Percentiles rank a stretch among this genome's conserved stretches.
These are phyloP conservation scores for Talaromyces sp. DNA, from an alignment of 2,329 filamentous ascomycete species.

Conservation along the genomic window DNA sequence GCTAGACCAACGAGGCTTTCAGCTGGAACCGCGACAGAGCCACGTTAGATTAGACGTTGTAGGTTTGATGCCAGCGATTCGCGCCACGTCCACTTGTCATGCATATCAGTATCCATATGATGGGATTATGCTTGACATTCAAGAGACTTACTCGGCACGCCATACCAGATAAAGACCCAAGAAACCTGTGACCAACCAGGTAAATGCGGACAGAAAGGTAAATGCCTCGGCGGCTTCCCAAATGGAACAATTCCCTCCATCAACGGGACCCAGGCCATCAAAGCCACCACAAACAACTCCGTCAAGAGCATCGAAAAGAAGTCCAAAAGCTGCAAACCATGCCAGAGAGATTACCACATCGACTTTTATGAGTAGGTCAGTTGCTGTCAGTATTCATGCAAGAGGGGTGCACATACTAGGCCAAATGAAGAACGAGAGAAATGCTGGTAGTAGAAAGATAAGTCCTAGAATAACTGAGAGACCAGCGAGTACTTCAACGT, in stretches of 20 bases:
- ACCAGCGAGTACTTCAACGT: slow-evolving; percentile 68
- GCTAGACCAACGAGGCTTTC: neutral
- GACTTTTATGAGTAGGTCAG: slow-evolving; percentile 32
- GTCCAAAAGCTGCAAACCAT: slow-evolving; percentile 68
- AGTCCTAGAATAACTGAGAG: slow-evolving; percentile 66
- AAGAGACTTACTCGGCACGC: slow-evolving; percentile 15
- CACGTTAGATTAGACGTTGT: neutral
- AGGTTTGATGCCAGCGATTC: neutral
- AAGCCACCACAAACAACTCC: slow-evolving; percentile 53
- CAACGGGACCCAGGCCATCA: slow-evolving; percentile 56
- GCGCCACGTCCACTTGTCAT: neutral
- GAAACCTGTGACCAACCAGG: slow-evolving; percentile 54
- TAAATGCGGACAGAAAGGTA: slow-evolving; percentile 65
- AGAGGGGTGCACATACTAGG: slow-evolving; percentile 40
- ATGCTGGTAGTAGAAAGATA: slow-evolving; percentile 70
- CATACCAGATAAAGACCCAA: slow-evolving; percentile 14
- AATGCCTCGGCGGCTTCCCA: slow-evolving; percentile 71
- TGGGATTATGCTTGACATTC: neutral
- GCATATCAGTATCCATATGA: neutral
- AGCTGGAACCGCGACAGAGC: neutral
- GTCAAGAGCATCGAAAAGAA: slow-evolving; percentile 58
- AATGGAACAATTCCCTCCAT: slow-evolving; percentile 56
- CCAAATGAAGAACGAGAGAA: slow-evolving; percentile 64
- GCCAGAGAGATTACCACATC: slow-evolving; percentile 66
- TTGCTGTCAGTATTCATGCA: neutral